Evolutionary conservation across 192 early-diverging fungal species (phyloP).

Genomic region (Backusella westeae): DNA sequence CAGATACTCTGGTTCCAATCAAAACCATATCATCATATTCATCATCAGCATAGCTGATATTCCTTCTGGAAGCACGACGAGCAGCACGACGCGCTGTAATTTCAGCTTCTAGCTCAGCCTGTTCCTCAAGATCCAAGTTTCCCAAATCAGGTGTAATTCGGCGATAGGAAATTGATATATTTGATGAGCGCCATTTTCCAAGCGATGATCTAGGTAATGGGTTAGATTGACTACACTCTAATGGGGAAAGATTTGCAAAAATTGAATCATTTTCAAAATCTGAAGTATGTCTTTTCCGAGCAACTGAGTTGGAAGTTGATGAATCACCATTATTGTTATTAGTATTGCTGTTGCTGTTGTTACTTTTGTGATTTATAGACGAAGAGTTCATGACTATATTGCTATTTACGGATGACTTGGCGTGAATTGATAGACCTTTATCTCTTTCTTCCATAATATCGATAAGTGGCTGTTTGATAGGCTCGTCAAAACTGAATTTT

Average conservation of each 20-base stretch:
- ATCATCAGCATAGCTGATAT: slow-evolving; percentile 26
- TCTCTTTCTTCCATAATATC: not conserved
- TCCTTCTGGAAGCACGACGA: slow-evolving; percentile 40
- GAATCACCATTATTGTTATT: not conserved
- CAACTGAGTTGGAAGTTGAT: not conserved
- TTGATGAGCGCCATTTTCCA: not conserved
- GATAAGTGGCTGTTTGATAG: not conserved
- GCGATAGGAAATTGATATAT: not conserved
- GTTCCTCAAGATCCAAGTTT: slow-evolving; percentile 33
- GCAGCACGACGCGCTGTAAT: slow-evolving; percentile 41
- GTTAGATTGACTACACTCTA: not conserved
- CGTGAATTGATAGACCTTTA: not conserved
- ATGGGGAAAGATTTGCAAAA: not conserved
- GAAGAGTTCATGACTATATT: not conserved
- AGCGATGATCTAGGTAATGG: not conserved
- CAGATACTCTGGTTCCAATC: slow-evolving; percentile 85
- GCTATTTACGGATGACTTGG: not conserved
- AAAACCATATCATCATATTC: slow-evolving; percentile 45
- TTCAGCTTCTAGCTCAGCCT: slow-evolving; percentile 39
- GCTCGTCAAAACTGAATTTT: not conserved
- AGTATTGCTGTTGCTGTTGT: not conserved
- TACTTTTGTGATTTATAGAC: not conserved
- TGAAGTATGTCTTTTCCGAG: not conserved
- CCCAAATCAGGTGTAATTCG: slow-evolving; percentile 36
- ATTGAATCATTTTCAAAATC: not conserved